Evolutionary conservation across 805 yeast species (phyloP), one percentile per base, ranked within the genome.

Genomic region (Starmerella sp.): DNA sequence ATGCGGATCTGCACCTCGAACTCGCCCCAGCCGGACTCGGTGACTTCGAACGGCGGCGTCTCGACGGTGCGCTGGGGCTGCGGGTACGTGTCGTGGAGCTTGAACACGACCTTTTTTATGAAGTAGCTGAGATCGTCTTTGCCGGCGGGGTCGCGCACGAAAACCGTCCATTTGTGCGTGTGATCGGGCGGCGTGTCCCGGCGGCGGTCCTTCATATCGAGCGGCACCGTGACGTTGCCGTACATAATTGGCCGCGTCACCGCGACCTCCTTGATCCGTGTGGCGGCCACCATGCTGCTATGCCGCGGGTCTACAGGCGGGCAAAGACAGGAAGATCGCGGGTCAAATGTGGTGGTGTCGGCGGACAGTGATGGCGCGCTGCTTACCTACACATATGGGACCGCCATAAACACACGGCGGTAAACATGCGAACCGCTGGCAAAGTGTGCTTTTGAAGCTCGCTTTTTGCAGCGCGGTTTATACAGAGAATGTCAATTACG

Each of bases 21-120:
- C 69, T 93, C 99, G 61, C 99, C 99, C 99, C 99, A 93, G 0
- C 99, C 99, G 0, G 97, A 86, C 66, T 93, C 99, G 1, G 95
- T 85, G 32, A 93, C 88, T 67, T 89, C 95, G 64, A 84, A 93
- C 0, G 98, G 98, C 1, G 97, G 97, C 34, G 74, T 67, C 59
- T 93, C 97, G 14, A 91, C 76, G 1, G 93, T 77, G 54, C 99
- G 74, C n/a, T 88, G 80, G 1, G 96, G 80, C 62, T 83, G 86
- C 22, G 83, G 84, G 64, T 91, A 93, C 0, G 98, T 93, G 60
- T 93, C 98, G 69, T 93, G 98, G 28, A 93, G 74, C 67, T 93
- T 93, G 75, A 91, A 93, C 0, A 90, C 91, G 1, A 93, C 97
- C 68, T 86, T 84, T 65, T 88, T 89, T 63, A 91, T 82, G 63